Evolutionary conservation across 106 monocot genomes (phyloP).

Genomic region (Dactylorhiza incarnata): DNA sequence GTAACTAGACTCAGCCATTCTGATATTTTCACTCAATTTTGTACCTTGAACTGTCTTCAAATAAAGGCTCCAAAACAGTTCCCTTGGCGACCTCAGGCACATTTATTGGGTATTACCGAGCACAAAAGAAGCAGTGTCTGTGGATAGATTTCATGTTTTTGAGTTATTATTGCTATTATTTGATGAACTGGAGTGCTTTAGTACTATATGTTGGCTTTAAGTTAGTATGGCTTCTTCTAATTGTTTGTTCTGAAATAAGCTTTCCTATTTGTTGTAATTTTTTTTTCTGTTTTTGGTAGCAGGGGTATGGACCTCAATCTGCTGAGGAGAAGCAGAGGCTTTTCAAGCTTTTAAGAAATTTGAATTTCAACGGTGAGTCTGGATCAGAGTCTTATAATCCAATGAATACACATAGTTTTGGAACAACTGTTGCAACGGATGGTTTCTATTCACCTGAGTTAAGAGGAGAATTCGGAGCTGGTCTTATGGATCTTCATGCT

Average conservation of each 20-base stretch:
- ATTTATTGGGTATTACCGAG: neutral
- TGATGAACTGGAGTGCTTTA: neutral
- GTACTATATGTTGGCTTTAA: neutral
- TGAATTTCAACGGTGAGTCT: slow-evolving; percentile 72
- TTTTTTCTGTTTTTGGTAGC: neutral
- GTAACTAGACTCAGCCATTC: neutral
- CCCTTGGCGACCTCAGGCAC: neutral
- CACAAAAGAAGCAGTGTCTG: neutral
- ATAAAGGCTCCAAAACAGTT: neutral
- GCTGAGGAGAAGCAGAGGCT: slow-evolving; percentile 82
- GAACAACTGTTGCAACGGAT: slow-evolving; percentile 22
- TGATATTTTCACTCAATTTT: neutral
- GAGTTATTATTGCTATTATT: neutral
- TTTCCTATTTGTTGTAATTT: neutral
- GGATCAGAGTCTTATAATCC: slow-evolving; percentile 42
- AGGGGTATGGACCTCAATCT: slow-evolving; percentile 75
- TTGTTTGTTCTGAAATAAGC: neutral
- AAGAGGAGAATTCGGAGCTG: slow-evolving; percentile 74
- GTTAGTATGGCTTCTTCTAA: neutral
- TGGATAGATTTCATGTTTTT: neutral
- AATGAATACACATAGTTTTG: slow-evolving; percentile 26
- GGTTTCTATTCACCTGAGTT: slow-evolving; percentile 60
- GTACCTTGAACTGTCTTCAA: neutral
- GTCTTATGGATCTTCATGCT: slow-evolving; percentile 82
- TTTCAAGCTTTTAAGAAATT: slow-evolving; percentile 55